Evolutionary conservation across 2,329 filamentous ascomycete species (phyloP), one percentile per base, ranked within the genome.

Genomic region (Cladosporium halotolerans): DNA sequence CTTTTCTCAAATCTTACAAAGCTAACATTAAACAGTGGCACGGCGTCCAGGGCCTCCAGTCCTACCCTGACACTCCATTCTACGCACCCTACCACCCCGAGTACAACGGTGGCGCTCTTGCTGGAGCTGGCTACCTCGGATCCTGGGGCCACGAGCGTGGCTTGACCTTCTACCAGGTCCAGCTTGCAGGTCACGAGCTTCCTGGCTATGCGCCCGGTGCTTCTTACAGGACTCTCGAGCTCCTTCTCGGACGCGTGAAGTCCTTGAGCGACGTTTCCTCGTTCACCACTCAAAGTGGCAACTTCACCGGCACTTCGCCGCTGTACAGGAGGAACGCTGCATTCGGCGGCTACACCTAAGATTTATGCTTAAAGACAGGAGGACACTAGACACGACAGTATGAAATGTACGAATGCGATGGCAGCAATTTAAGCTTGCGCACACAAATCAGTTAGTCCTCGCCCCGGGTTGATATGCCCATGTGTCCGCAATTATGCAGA

Each of bases 21-120:
- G 19, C 36, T 41, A 77, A 80, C 52, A 44, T n/a, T n/a, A n/a
- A 10, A 3, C 45, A 62, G n/a, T 79, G 76, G 75, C 72, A 76
- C 60, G 76, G 76, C 11, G 56, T 62, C 2, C 72, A 76, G 47
- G 76, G 76, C 9, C 71, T 79, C 40, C 69, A 74, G 19, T 53
- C 62, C 4, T 70, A 71, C 18, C 76, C 76, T 0, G 62, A 57
- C 14, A 68, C 58, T 18, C 64, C 65, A 1, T 69, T 77, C 41
- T 75, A 72, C 55, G 68, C 68, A 0, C 74, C 75, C 0, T 73
- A 73, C 60, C 72, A 76, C 58, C 69, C 70, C 1, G 70, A 72
- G 54, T 72, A 68, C 56, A 72, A 72, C 49, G 57, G 58, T 2
- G 71, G 71, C 14, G 56, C 67, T 2, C 63, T 72, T 14, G 69